Percentiles rank a stretch among this genome's conserved stretches.
These are phyloP conservation scores for Yarrowia hollandica DNA, from an alignment of 805 yeast species.

Conservation along the genomic window DNA sequence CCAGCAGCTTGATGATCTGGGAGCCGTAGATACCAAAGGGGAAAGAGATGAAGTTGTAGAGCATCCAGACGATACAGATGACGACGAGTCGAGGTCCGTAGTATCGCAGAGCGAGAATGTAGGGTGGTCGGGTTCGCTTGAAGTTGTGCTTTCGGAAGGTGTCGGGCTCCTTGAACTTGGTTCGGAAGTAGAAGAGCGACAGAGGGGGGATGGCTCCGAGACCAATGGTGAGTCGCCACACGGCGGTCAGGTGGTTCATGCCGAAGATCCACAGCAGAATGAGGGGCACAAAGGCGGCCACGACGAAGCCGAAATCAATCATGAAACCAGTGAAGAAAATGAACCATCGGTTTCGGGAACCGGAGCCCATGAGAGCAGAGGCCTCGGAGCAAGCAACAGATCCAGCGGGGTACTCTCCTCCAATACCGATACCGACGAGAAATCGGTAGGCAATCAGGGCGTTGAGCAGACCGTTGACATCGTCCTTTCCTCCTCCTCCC, in stretches of 20 bases:
- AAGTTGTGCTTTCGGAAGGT: constrained; percentile 70
- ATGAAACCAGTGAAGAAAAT: constrained; percentile 83
- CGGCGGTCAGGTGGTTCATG: constrained; percentile 65
- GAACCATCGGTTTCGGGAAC: constrained; percentile 84
- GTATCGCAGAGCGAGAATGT: constrained; percentile 65
- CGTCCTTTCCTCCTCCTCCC: constrained; percentile 63
- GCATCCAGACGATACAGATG: constrained; percentile 82
- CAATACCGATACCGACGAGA: constrained; percentile 87
- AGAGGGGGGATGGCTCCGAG: constrained; percentile 88
- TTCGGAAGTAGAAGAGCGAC: constrained; percentile 71
- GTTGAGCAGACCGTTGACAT: constrained; percentile 71
- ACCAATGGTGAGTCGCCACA: constrained; percentile 91
- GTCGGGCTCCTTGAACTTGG: constrained; percentile 71
- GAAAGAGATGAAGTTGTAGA: constrained; percentile 84
- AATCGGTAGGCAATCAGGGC: constrained; percentile 83
- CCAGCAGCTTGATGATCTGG: constrained; percentile 62
- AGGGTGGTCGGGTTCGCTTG: constrained; percentile 64
- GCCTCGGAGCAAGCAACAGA: constrained; percentile 94
- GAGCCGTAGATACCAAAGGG: constrained; percentile 86
- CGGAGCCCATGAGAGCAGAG: constrained; percentile 72
- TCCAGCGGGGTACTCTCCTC: constrained; percentile 93
- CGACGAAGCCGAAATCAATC: constrained; percentile 86
- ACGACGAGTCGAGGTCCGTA: constrained; percentile 78
- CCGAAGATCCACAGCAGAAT: constrained; percentile 82
- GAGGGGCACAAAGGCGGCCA: constrained; percentile 81